phyloP scores from a whole-genome alignment of 1,139 yeast genomes.

The Saccharomyces hybrid region DNA sequence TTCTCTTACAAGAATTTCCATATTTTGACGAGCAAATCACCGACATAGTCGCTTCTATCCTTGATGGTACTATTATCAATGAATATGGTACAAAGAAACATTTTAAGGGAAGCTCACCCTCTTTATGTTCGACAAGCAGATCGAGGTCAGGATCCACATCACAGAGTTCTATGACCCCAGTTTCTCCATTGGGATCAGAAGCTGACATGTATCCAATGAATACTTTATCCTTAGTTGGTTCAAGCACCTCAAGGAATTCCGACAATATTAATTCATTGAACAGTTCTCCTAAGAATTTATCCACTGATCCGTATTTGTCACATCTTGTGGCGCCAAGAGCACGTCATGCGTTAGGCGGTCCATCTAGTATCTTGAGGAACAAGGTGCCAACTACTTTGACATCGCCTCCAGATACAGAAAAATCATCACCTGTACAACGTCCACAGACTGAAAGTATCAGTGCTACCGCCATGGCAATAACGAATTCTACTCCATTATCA shows the following conservation, averaged over 20 bases:
- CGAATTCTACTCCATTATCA: slow-evolving; percentile 12
- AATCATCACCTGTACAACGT: neutral
- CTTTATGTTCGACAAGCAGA: slow-evolving; percentile 6
- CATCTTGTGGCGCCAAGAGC: slow-evolving; percentile 13
- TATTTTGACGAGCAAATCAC: slow-evolving; percentile 21
- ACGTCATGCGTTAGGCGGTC: slow-evolving; percentile 1
- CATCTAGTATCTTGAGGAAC: slow-evolving; percentile 1
- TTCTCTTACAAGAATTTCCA: slow-evolving; percentile 19
- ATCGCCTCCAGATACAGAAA: slow-evolving; percentile 6
- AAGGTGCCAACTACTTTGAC: slow-evolving; percentile 8
- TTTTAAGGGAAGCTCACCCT: slow-evolving; percentile 7
- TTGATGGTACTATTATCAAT: slow-evolving; percentile 20
- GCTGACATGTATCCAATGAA: slow-evolving; percentile 10
- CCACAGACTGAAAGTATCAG: slow-evolving; percentile 2
- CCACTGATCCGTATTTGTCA: slow-evolving; percentile 9
- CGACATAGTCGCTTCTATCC: slow-evolving; percentile 19
- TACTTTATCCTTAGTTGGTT: slow-evolving; percentile 3
- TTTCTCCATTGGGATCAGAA: slow-evolving; percentile 6
- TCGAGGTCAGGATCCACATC: slow-evolving; percentile 6
- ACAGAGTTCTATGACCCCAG: slow-evolving; percentile 6
- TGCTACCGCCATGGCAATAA: slow-evolving; percentile 5
- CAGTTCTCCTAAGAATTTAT: slow-evolving; percentile 3
- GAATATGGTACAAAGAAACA: slow-evolving; percentile 15
- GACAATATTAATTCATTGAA: slow-evolving; percentile 5
- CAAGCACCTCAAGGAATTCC: slow-evolving; percentile 8